Evolutionary conservation across 768 basidiomycete genomes (phyloP).

Genomic region (Mycena haematopus): DNA sequence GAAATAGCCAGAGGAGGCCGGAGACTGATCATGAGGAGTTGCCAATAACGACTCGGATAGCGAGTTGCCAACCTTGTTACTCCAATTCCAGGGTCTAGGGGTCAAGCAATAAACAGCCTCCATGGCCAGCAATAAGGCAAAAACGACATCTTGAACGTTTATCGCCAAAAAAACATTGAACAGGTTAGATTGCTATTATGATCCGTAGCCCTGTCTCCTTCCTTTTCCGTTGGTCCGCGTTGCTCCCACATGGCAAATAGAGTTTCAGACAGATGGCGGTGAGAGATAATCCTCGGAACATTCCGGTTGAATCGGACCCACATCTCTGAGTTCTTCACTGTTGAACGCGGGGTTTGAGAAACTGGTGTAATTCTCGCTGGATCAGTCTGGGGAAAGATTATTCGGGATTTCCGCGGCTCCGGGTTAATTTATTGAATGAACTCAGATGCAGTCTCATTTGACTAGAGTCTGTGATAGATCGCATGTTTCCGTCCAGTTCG

Average conservation of each 20-base stretch:
- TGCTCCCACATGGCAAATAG: constrained; percentile 6
- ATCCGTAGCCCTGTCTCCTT: background rate
- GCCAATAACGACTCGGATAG: background rate
- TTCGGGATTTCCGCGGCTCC: too few species aligned
- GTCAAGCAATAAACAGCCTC: background rate
- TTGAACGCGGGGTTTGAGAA: too few species aligned
- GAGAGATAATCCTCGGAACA: background rate
- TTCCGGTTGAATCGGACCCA: background rate
- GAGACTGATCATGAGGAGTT: too few species aligned
- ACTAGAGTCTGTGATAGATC: background rate
- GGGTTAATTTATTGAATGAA: background rate
- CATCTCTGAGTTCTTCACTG: too few species aligned
- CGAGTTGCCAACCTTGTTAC: background rate
- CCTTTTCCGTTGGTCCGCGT: background rate
- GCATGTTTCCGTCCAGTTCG: background rate
- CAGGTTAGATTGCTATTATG: background rate
- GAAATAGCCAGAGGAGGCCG: too few species aligned
- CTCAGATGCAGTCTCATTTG: background rate
- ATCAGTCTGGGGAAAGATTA: background rate
- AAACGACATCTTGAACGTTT: background rate
- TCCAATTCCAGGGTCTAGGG: background rate
- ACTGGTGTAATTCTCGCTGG: background rate
- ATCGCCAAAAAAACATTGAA: background rate
- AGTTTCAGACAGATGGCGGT: constrained; percentile 7
- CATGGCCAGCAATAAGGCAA: background rate